Evolutionary conservation across 179 eudicot genomes (phyloP), one percentile per base, ranked within the genome.

Genomic region (Sideroxylon spinosum): DNA sequence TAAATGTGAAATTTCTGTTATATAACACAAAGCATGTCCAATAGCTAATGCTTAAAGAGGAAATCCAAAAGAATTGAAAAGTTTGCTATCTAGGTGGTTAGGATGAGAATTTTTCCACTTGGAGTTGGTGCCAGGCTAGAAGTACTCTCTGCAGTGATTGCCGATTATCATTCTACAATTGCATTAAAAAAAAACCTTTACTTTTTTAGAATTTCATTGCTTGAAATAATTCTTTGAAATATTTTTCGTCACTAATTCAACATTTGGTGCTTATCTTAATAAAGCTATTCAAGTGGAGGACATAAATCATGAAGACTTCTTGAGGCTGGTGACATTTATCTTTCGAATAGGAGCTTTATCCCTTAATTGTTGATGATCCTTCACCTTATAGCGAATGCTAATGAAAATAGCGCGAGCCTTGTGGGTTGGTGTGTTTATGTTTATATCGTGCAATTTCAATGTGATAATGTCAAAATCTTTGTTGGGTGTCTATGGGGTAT

Each of bases 241-340:
- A 56, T 59, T 60, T 17, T n/a, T 37, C 19, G 23, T 37, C 49
- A 68, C n/a, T 73, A 82, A 81, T 78, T 74, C 84, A 28, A 78
- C 79, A 20, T 37, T 75, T 28, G 78, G 76, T n/a, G 84, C 70
- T 60, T 44, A 50, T 19, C 78, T 20, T n/a, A n/a, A n/a, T n/a
- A n/a, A n/a, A n/a, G n/a, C n/a, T n/a, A n/a, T n/a, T n/a, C n/a
- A n/a, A n/a, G n/a, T n/a, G n/a, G n/a, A n/a, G n/a, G n/a, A n/a
- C n/a, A n/a, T n/a, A n/a, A n/a, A n/a, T n/a, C n/a, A n/a, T n/a
- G n/a, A n/a, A n/a, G n/a, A n/a, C n/a, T n/a, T n/a, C n/a, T n/a
- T n/a, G n/a, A n/a, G n/a, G n/a, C n/a, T n/a, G n/a, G n/a, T n/a
- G n/a, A n/a, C n/a, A n/a, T n/a, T n/a, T n/a, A n/a, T n/a, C n/a